Evolutionary conservation across 2,329 filamentous ascomycete species (phyloP).

Genomic region (Mycosphaerella sp.): DNA sequence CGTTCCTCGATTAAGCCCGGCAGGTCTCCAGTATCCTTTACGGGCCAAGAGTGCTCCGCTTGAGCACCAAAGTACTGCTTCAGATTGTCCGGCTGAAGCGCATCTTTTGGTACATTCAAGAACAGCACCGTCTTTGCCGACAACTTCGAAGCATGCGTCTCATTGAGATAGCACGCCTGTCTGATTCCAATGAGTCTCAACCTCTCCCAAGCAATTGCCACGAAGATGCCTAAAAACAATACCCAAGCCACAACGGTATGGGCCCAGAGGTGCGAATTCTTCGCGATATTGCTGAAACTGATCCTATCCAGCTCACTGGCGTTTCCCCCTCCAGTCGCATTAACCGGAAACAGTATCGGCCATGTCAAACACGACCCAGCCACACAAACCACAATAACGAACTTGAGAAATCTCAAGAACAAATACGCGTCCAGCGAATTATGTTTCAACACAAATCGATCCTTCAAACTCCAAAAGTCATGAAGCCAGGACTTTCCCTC

Average conservation of each 20-base stretch:
- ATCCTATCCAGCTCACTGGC: conserved; percentile 31
- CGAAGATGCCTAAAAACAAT: conserved; percentile 38
- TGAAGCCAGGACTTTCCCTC: conserved; percentile 43
- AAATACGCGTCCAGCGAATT: conserved; percentile 46
- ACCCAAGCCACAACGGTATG: conserved; percentile 41
- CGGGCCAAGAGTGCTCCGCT: conserved; percentile 39
- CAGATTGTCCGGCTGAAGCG: conserved; percentile 28
- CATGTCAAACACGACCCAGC: conserved; percentile 41
- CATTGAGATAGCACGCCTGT: conserved; percentile 44
- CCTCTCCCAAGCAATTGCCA: conserved; percentile 42
- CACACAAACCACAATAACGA: conserved; percentile 40
- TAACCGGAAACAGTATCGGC: conserved; percentile 45
- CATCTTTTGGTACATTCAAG: conserved; percentile 39
- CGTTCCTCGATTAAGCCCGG: conserved; percentile 41
- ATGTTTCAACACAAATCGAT: conserved; percentile 44
- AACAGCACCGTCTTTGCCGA: conserved; percentile 46
- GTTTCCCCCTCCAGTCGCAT: conserved; percentile 37
- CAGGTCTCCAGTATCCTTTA: conserved; percentile 42
- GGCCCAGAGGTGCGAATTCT: conserved; percentile 40
- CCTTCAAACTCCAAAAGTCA: conserved; percentile 40
- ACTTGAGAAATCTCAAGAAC: conserved; percentile 44
- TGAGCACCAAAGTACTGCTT: conserved; percentile 37
- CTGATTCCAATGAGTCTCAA: conserved; percentile 45
- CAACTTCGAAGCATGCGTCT: conserved; percentile 40
- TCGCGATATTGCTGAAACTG: conserved; percentile 38